These are phyloP conservation scores for Yarrowia sp. DNA, from an alignment of 805 yeast genomes.

Conservation along the genomic window DNA sequence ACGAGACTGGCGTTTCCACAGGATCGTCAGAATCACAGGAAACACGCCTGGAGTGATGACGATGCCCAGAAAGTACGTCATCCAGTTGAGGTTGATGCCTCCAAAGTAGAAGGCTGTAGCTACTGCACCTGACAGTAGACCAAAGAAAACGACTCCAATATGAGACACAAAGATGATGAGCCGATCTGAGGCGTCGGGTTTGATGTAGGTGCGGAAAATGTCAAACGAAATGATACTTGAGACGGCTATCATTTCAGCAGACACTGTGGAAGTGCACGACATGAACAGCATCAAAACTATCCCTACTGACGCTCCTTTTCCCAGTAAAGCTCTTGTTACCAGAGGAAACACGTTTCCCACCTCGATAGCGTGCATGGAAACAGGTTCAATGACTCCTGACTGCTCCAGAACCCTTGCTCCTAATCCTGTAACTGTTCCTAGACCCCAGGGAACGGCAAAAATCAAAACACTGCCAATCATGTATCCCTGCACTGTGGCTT, in stretches of 20 bases:
- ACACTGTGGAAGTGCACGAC: conserved; percentile 54
- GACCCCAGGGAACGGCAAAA: conserved; percentile 54
- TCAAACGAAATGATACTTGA: conserved; percentile 57
- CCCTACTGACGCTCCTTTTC: conserved; percentile 85
- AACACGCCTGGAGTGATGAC: conserved; percentile 56
- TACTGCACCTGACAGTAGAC: conserved; percentile 71
- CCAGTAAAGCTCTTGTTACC: conserved; percentile 80
- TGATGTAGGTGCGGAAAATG: conserved; percentile 55
- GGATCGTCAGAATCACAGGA: conserved; percentile 55
- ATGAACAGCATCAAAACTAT: conserved; percentile 55
- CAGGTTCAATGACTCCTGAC: conserved; percentile 53
- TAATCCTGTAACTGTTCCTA: conserved; percentile 49
- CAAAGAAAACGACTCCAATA: conserved; percentile 53
- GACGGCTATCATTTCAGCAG: conserved; percentile 54
- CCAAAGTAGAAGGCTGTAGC: conserved; percentile 80
- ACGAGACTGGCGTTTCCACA: conserved; percentile 53
- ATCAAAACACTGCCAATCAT: conserved; percentile 56
- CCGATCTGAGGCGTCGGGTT: conserved; percentile 54
- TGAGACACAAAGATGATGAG: conserved; percentile 56
- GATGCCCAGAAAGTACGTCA: conserved; percentile 67
- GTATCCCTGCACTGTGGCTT: conserved; percentile 54
- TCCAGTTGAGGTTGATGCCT: conserved; percentile 78
- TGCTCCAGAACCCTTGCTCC: conserved; percentile 61
- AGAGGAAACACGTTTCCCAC: conserved; percentile 66
- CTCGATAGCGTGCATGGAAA: conserved; percentile 80